phyloP scores from a whole-genome alignment of 192 early-diverging fungal genomes.

The Coemansia sp. region DNA sequence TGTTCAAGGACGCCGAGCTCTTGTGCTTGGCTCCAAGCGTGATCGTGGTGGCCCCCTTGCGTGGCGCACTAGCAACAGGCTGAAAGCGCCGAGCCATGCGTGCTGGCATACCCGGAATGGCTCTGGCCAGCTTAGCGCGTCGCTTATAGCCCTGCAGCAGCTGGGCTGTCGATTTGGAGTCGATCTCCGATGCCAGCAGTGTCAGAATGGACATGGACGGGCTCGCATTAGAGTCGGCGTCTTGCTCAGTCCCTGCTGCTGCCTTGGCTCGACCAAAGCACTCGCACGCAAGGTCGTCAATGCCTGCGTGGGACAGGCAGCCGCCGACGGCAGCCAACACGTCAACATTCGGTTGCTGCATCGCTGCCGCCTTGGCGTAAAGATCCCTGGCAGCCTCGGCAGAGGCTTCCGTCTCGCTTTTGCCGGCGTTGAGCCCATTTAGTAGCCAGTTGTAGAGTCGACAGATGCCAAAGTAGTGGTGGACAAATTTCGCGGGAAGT shows the following conservation, averaged over 20 bases:
- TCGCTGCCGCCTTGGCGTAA: conserved; percentile 4
- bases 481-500: conserved; percentile 24
- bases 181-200: conserved; percentile 18
- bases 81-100: conserved; percentile 37
- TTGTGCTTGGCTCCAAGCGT: neutral
- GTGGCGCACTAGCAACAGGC: conserved; percentile 9
- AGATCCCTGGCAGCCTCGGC: conserved; percentile 31
- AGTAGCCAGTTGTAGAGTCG: conserved; percentile 29
- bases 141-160: conserved; percentile 29
- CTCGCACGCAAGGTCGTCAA: conserved; percentile 9
- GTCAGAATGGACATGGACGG: conserved; percentile 18
- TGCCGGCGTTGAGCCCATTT: neutral
- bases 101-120: conserved; percentile 28
- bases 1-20: neutral
- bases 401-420: neutral
- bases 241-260: neutral
- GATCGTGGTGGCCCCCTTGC: neutral
- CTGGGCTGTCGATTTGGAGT: conserved; percentile 7
- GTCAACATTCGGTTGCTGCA: neutral
- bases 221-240: neutral
- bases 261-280: conserved; percentile 24
- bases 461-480: conserved; percentile 45
- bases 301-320: conserved; percentile 39
- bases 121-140: conserved; percentile 11
- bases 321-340: conserved; percentile 36